These are phyloP conservation scores for Phytophthora boehmeriae DNA, from an alignment of 352 stramenopile species.

Conservation along the genomic window DNA sequence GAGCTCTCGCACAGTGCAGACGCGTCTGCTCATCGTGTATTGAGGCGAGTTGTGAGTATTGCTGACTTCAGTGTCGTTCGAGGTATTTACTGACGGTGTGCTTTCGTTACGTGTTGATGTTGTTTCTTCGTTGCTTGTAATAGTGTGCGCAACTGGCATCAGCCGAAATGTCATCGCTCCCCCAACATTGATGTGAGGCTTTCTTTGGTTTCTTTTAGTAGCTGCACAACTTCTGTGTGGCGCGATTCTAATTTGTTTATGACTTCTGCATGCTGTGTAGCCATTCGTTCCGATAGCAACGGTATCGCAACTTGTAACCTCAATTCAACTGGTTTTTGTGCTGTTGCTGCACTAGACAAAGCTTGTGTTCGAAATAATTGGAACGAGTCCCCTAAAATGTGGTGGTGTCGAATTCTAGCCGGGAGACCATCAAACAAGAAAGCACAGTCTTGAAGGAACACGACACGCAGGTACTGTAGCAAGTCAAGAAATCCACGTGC, in stretches of 20 bases:
- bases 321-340: slow-evolving; percentile 8
- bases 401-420: slow-evolving; percentile 1
- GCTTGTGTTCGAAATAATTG: slow-evolving; percentile 2
- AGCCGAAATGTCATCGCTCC: slow-evolving; percentile 1
- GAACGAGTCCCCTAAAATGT: slow-evolving; percentile 7
- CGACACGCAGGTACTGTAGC: slow-evolving; percentile 2
- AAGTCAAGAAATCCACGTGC: slow-evolving; percentile 15
- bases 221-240: neutral
- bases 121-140: neutral
- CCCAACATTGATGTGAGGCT: slow-evolving; percentile 1
- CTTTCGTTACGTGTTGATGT: neutral
- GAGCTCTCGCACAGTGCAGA: slow-evolving; percentile 4
- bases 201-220: neutral
- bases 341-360: neutral
- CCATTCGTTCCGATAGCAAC: slow-evolving; percentile 9
- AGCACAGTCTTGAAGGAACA: slow-evolving; percentile 11
- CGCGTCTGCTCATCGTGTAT: neutral
- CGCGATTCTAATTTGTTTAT: slow-evolving; percentile 3
- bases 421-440: slow-evolving; percentile 8
- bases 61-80: neutral
- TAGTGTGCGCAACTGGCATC: neutral
- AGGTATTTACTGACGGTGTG: neutral
- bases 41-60: neutral
- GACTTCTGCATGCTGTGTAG: slow-evolving; percentile 11
- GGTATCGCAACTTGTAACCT: slow-evolving; percentile 15